These are phyloP conservation scores for Yamadazyma taylorii DNA, from an alignment of 1,139 yeast species.

Conservation along the genomic window DNA sequence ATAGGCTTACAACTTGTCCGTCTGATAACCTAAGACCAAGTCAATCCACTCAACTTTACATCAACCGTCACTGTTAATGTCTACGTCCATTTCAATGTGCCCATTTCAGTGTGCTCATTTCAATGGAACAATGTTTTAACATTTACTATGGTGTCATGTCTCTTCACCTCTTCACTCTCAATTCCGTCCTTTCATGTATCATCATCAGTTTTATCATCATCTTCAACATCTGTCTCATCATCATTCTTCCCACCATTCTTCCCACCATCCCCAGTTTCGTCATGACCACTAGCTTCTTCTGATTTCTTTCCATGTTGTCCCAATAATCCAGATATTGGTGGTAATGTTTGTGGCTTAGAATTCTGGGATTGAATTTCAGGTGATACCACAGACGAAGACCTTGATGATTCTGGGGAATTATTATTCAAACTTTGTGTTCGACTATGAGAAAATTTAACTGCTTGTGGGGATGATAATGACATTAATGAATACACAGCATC, in stretches of 20 bases:
- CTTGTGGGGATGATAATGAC: conserved; percentile 47
- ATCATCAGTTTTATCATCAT: conserved; percentile 28
- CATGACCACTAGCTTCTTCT: neutral
- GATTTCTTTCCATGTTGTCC: conserved; percentile 17
- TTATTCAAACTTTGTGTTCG: conserved; percentile 32
- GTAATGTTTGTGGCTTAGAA: conserved; percentile 21
- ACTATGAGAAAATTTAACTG: conserved; percentile 32
- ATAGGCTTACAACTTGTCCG: too few relatives aligned
- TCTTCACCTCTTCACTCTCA: neutral
- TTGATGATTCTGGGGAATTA: conserved; percentile 12
- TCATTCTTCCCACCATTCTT: conserved; percentile 20
- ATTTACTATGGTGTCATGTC: too few relatives aligned
- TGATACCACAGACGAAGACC: conserved; percentile 24
- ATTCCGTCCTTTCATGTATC: conserved; percentile 2
- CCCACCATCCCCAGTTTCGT: neutral
- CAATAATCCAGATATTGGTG: conserved; percentile 36
- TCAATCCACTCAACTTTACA: too few relatives aligned
- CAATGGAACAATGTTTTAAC: too few relatives aligned
- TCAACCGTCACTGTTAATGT: too few relatives aligned
- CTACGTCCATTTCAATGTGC: too few relatives aligned
- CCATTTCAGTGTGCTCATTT: too few relatives aligned
- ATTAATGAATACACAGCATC: conserved; percentile 47
- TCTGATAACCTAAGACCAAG: too few relatives aligned
- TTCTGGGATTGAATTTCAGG: conserved; percentile 19
- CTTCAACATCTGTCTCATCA: conserved; percentile 38